Evolutionary conservation across 306 rosid species (phyloP).

Genomic region (peach (Prunus persica)): DNA sequence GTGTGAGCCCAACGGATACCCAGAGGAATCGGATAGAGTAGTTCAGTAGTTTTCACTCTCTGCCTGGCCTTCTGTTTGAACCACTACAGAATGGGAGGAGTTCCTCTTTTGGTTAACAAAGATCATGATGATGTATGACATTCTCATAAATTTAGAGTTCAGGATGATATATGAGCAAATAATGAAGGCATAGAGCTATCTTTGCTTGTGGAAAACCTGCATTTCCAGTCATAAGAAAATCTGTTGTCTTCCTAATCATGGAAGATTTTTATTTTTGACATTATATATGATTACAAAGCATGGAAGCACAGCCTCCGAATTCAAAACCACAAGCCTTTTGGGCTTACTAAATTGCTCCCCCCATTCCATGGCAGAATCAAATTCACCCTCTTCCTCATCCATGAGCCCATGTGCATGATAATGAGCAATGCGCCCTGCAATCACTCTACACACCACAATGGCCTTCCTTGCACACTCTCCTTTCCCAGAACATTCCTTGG

Average conservation of each 20-base stretch:
- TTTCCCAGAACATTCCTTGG: not conserved
- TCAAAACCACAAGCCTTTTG: slow-evolving; percentile 19
- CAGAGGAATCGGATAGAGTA: too few relatives aligned
- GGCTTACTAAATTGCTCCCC: not conserved
- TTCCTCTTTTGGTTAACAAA: too few relatives aligned
- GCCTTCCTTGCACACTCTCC: slow-evolving; percentile 18
- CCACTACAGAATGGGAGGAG: too few relatives aligned
- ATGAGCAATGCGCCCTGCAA: slow-evolving; percentile 22
- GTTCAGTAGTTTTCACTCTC: too few relatives aligned
- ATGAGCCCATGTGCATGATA: not conserved
- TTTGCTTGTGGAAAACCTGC: not conserved
- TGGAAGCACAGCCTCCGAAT: slow-evolving; percentile 33
- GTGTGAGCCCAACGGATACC: too few relatives aligned
- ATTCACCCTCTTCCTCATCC: slow-evolving; percentile 19
- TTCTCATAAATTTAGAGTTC: too few relatives aligned
- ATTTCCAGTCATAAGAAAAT: not conserved
- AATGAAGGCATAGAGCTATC: too few relatives aligned
- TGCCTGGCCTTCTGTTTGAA: too few relatives aligned
- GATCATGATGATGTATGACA: too few relatives aligned
- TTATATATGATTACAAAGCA: slow-evolving; percentile 32
- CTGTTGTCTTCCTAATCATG: not conserved
- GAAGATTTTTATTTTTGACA: not conserved
- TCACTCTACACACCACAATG: slow-evolving; percentile 30
- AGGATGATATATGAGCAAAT: too few relatives aligned
- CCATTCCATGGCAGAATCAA: slow-evolving; percentile 26